Conservation (phyloP, 495 filamentous ascomycete species). For the Gamarada debralockiae region DNA sequence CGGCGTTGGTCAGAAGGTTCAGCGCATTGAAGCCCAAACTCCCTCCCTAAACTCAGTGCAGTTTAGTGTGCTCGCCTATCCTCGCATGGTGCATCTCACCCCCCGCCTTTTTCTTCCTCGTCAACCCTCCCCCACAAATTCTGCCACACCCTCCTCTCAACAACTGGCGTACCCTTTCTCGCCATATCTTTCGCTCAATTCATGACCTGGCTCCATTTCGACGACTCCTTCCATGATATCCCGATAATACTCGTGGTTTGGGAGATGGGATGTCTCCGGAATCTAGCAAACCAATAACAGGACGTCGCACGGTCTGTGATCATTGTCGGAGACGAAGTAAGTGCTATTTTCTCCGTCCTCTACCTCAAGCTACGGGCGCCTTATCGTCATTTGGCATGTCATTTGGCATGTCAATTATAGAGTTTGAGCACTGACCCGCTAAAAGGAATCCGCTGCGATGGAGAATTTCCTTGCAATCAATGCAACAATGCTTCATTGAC, state of each 20-base stretch:
- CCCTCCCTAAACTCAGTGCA: not conserved
- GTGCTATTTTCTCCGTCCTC: too few relatives aligned
- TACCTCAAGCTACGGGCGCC: too few relatives aligned
- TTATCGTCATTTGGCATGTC: not conserved
- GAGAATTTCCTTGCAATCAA: conserved; percentile 30
- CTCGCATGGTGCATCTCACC: too few relatives aligned
- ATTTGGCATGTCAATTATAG: not conserved
- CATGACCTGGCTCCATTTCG: not conserved
- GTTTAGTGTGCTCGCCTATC: too few relatives aligned
- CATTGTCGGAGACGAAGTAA: conserved; percentile 30
- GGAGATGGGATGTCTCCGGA: conserved; percentile 21
- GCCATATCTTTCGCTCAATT: conserved; percentile 29
- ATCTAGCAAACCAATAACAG: conserved; percentile 13
- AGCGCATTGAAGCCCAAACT: not conserved
- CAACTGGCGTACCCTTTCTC: conserved; percentile 6
- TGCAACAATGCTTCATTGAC: conserved; percentile 26
- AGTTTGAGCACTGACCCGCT: conserved; percentile 16
- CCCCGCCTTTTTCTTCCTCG: too few relatives aligned
- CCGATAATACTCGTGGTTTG: not conserved
- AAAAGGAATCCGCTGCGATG: conserved; percentile 31
- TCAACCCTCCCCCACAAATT: too few relatives aligned
- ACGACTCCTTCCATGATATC: conserved; percentile 1
- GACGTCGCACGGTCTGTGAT: conserved; percentile 28
- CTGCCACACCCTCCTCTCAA: not conserved
- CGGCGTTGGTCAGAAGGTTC: too few relatives aligned